Conservation (phyloP, 2,329 filamentous ascomycete species). For the Sarocladium oryzae region DNA sequence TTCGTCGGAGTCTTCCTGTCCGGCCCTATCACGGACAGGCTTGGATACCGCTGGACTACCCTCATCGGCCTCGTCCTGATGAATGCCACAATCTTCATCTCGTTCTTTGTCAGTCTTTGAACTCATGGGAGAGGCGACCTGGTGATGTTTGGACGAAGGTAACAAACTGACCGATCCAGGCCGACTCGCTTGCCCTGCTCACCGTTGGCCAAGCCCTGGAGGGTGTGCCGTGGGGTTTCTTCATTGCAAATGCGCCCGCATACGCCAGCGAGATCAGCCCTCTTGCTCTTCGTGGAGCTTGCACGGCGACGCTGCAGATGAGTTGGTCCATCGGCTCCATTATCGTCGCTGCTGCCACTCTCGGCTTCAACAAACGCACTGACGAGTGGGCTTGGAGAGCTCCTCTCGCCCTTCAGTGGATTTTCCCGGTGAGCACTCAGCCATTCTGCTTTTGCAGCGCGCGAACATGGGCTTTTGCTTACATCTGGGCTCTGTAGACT, state of each 20-base stretch:
- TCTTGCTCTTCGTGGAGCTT: constrained; percentile 46
- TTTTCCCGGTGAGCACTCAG: constrained; percentile 22
- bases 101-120: constrained; percentile 41
- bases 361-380: constrained; percentile 36
- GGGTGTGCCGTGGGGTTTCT: constrained; percentile 55
- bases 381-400: constrained; percentile 32
- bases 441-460: too few relatives aligned
- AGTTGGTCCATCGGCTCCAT: constrained; percentile 56
- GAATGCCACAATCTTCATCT: constrained; percentile 36
- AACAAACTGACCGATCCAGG: neutral
- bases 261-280: constrained; percentile 53
- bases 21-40: constrained; percentile 27
- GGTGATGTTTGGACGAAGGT: too few relatives aligned
- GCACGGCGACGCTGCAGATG: constrained; percentile 56
- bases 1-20: constrained; percentile 29
- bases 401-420: constrained; percentile 53
- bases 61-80: constrained; percentile 30
- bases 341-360: constrained; percentile 49
- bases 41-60: constrained; percentile 31
- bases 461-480: too few relatives aligned
- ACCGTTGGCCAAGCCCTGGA: constrained; percentile 49
- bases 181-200: constrained; percentile 31
- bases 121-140: too few relatives aligned
- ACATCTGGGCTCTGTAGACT: constrained; percentile 28
- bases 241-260: constrained; percentile 31